Percentiles rank a stretch among this genome's conserved stretches.
phyloP scores from a whole-genome alignment of 2,329 filamentous ascomycete species.

The Clarireedia monteithiana region DNA sequence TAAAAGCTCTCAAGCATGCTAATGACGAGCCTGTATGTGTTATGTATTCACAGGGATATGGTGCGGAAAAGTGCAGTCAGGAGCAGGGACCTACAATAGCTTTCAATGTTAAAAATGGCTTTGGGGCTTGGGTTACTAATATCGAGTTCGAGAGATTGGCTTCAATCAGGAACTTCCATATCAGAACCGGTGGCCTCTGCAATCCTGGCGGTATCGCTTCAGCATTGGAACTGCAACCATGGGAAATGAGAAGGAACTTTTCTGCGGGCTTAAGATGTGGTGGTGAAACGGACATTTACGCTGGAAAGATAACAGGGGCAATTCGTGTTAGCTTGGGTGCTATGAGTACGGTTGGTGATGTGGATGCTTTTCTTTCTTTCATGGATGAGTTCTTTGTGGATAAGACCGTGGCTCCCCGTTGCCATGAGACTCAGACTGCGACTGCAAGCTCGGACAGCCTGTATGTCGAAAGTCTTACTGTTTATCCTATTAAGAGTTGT shows the following conservation, averaged over 20 bases:
- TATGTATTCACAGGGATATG: constrained; percentile 29
- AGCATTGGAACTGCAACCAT: constrained; percentile 63
- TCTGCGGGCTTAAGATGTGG: constrained; percentile 80
- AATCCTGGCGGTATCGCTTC: constrained; percentile 81
- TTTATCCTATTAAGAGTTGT: constrained; percentile 95
- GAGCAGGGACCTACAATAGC: constrained; percentile 67
- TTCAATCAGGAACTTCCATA: constrained; percentile 67
- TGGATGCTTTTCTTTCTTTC: constrained; percentile 64
- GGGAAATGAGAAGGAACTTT: constrained; percentile 81
- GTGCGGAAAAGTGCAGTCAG: constrained; percentile 25
- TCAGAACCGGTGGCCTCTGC: constrained; percentile 84
- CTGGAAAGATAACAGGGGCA: constrained; percentile 80
- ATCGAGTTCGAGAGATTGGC: constrained; percentile 84
- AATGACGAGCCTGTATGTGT: constrained; percentile 40
- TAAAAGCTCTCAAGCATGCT: constrained; percentile 56
- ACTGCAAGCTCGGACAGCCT: constrained; percentile 21
- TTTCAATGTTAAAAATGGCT: constrained; percentile 69
- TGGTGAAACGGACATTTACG: constrained; percentile 70
- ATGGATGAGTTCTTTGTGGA: constrained; percentile 55
- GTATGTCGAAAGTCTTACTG: constrained; percentile 55
- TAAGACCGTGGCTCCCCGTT: not conserved
- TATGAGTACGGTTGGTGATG: constrained; percentile 75
- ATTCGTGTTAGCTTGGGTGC: constrained; percentile 81
- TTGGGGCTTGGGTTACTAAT: constrained; percentile 70
- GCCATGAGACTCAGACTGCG: not conserved